Evolutionary conservation across 805 yeast genomes (phyloP).

Genomic region (Candida ulmi): DNA sequence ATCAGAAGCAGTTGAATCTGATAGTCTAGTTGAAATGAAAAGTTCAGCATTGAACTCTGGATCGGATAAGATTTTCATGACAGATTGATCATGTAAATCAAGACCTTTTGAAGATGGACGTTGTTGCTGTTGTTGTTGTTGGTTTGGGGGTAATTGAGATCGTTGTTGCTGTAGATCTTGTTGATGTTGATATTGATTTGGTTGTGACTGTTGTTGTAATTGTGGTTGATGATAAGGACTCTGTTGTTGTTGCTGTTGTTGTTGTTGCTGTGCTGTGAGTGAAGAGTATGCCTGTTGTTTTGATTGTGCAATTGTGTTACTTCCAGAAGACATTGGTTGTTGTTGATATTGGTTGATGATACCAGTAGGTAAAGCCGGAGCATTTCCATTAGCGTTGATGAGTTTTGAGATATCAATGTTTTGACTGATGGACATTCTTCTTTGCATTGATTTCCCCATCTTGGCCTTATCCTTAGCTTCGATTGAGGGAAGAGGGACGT

Average conservation of each 20-base stretch:
- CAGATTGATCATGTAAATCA: conserved; percentile 18
- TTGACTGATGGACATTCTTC: conserved; percentile 38
- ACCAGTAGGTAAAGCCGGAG: conserved; percentile 26
- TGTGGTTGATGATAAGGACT: too few species aligned
- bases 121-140: background rate
- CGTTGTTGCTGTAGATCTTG: background rate
- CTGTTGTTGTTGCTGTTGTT: conserved; percentile 1
- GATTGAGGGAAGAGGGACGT: conserved; percentile 25
- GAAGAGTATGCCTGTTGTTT: too few species aligned
- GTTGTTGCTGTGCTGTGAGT: conserved; percentile 2
- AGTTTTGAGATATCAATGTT: conserved; percentile 14
- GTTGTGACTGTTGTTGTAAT: background rate
- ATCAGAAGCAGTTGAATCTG: conserved; percentile 64
- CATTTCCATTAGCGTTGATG: conserved; percentile 4
- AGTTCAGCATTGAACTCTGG: conserved; percentile 41
- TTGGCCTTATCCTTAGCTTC: conserved; percentile 30
- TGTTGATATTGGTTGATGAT: conserved; percentile 13
- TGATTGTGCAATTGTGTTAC: background rate
- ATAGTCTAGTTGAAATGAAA: conserved; percentile 44
- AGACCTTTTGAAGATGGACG: conserved; percentile 6
- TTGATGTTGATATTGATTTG: background rate
- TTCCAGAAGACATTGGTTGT: background rate
- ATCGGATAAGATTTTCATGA: conserved; percentile 31
- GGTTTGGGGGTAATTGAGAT: too few species aligned
- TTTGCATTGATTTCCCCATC: conserved; percentile 36